Evolutionary conservation across 345 rosid species (phyloP).

Genomic region (Melaleuca quinquenervia): DNA sequence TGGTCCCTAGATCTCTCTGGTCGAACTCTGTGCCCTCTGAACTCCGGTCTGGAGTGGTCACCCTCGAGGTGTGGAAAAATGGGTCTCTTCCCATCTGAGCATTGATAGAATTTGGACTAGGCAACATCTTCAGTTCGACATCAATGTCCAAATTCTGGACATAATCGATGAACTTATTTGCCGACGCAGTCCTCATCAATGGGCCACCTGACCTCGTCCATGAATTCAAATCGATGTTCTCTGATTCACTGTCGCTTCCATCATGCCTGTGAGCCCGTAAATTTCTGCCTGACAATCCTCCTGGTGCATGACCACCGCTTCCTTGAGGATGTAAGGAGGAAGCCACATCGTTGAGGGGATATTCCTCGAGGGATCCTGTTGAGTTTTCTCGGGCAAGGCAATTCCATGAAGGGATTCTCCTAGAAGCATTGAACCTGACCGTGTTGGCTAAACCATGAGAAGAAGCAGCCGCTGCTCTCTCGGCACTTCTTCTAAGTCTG

Average conservation of each 20-base stretch:
- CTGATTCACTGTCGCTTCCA: constrained; percentile 85
- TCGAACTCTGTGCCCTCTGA: constrained; percentile 24
- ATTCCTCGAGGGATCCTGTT: constrained; percentile 83
- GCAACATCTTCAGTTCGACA: constrained; percentile 32
- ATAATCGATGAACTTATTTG: constrained; percentile 66
- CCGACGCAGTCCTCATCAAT: constrained; percentile 90
- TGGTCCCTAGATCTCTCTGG: constrained; percentile 21
- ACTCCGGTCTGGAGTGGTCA: constrained; percentile 29
- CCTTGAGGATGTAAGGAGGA: constrained; percentile 30
- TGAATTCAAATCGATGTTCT: constrained; percentile 55
- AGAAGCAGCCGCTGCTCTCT: constrained; percentile 72
- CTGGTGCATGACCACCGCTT: constrained; percentile 18
- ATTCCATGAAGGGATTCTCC: constrained; percentile 97
- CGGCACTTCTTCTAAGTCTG: constrained; percentile 81
- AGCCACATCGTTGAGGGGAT: constrained; percentile 29
- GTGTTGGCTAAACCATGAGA: constrained; percentile 49
- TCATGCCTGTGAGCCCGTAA: constrained; percentile 29
- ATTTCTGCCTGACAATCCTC: constrained; percentile 24
- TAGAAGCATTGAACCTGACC: constrained; percentile 63
- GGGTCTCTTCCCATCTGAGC: constrained; percentile 28
- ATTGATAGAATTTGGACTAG: constrained; percentile 30
- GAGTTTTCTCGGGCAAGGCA: constrained; percentile 92
- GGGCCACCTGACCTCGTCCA: constrained; percentile 99
- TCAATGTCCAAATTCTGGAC: constrained; percentile 61
- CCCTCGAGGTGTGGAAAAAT: constrained; percentile 21